A percentile compares a stretch with the other conserved stretches of the same genome.
These are phyloP conservation scores for Xylaria acuta DNA, from an alignment of 495 filamentous ascomycete genomes.

Conservation along the genomic window DNA sequence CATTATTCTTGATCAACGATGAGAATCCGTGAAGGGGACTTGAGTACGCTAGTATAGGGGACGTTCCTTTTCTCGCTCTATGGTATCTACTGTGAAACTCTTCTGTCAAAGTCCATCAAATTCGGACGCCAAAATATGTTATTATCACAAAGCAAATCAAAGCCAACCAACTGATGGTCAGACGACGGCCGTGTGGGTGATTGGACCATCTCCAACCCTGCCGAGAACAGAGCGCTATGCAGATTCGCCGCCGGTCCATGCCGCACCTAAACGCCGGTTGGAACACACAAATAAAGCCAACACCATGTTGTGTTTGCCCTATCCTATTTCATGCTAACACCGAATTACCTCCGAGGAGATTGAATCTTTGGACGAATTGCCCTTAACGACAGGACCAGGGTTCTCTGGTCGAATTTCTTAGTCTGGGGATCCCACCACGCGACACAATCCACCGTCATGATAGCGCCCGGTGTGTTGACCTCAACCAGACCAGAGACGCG, in stretches of 20 bases:
- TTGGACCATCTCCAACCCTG: not conserved
- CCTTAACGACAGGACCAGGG: not conserved
- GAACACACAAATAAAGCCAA: not conserved
- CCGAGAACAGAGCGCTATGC: constrained; percentile 14
- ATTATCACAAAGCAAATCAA: constrained; percentile 8
- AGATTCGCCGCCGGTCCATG: constrained; percentile 6
- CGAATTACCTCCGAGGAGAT: constrained; percentile 4
- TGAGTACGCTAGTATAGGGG: not conserved
- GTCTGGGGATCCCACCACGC: constrained; percentile 41
- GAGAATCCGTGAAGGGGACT: not conserved
- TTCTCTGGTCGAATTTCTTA: constrained; percentile 28
- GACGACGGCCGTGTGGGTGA: not conserved
- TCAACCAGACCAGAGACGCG: constrained; percentile 70
- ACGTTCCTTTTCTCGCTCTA: not conserved
- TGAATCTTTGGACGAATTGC: constrained; percentile 10
- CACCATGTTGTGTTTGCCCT: not conserved
- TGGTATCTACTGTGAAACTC: constrained; percentile 20
- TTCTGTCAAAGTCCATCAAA: not conserved
- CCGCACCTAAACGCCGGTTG: constrained; percentile 18
- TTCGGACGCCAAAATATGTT: not conserved
- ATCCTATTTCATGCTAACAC: constrained; percentile 11
- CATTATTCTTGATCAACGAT: not conserved
- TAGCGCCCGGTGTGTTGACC: constrained; percentile 60
- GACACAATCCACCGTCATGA: constrained; percentile 38
- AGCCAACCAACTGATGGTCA: not conserved